phyloP scores from a whole-genome alignment of 768 basidiomycete genomes.

The Leccinum rimulosum region DNA sequence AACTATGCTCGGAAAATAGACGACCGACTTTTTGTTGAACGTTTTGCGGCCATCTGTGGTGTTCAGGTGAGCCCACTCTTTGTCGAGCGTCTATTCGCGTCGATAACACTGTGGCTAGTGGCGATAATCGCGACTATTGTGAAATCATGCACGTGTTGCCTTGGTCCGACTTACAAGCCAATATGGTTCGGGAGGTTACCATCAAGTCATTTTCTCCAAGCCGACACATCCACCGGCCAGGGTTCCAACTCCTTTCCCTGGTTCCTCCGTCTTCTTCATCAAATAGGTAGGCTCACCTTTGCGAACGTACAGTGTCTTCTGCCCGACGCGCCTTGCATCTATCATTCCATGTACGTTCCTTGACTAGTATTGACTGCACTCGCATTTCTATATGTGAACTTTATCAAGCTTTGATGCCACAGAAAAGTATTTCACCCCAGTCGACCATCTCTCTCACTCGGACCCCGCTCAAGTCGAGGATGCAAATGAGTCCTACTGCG shows the following conservation, averaged over 20 bases:
- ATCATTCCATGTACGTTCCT: slow-evolving; percentile 62
- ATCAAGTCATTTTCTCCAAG: slow-evolving; percentile 85
- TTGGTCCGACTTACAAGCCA: slow-evolving; percentile 19
- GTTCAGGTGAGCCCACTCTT: slow-evolving; percentile 56
- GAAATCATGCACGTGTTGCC: slow-evolving; percentile 57
- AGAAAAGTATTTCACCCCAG: slow-evolving; percentile 31
- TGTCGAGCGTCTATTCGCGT: background rate
- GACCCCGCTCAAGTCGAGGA: slow-evolving; percentile 40
- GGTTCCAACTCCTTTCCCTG: slow-evolving; percentile 81
- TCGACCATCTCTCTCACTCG: slow-evolving; percentile 39
- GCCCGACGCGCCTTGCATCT: slow-evolving; percentile 65
- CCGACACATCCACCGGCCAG: slow-evolving; percentile 68
- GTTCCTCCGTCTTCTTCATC: slow-evolving; percentile 35
- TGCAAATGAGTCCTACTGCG: slow-evolving; percentile 39
- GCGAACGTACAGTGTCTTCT: slow-evolving; percentile 70
- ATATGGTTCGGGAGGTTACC: slow-evolving; percentile 69
- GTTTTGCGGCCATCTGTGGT: slow-evolving; percentile 61
- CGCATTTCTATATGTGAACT: slow-evolving; percentile 44
- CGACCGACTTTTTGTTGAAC: slow-evolving; percentile 68
- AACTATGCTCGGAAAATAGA: slow-evolving; percentile 77
- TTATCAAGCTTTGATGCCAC: slow-evolving; percentile 22
- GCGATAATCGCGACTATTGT: slow-evolving; percentile 91
- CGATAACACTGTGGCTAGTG: slow-evolving; percentile 43
- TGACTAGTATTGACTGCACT: slow-evolving; percentile 52
- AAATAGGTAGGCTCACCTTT: slow-evolving; percentile 39